Evolutionary conservation across 306 rosid genomes (phyloP), one percentile per base, ranked within the genome.

Genomic region (Oemleria cerasiformis): DNA sequence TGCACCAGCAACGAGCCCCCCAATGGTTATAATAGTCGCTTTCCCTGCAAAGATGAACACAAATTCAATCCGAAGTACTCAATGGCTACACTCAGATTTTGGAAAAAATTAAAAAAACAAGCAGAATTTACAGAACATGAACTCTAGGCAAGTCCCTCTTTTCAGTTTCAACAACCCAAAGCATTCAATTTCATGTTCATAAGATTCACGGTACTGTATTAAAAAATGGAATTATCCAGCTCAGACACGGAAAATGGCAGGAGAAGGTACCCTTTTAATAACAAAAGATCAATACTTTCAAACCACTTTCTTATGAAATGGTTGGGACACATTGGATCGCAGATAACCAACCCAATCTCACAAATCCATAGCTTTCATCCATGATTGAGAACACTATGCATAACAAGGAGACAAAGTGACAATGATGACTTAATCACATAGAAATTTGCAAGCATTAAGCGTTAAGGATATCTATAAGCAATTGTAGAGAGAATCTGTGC

Each of bases 1-100:
- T 0, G 97, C 99, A 3, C 99, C 97, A 19, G 89, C 91, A 53
- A 90, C 83, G 47, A 94, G 97, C 73, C 99, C 99, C 62, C 97
- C 96, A n/a, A 94, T 66, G 74, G 92, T 91, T 76, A 94, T 89
- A 60, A 88, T 73, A 54, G 88, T 85, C 47, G 99, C 97, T 85
- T 91, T 94, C 79, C 99, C 99, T 94, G 92, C 82, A 88, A 67
- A 81, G 49, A 69, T 25, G 75, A 70, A 62, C 41, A 73, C 48
- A 45, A 76, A 17, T 66, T 68, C 38, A 63, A 19, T 43, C 47
- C 56, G 15, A 2, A 62, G 11, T 48, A 42, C 43, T 49, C 13
- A 36, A 42, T 14, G 21, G 39, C 64, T 25, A 39, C 25, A 19
- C 20, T 64, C 16, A 25, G 63, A 21, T 42, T 54, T 39, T 8